Percentiles rank a stretch among this genome's conserved stretches.
phyloP scores from a whole-genome alignment of 1,139 yeast genomes.

The Yamadazyma pseudoaaseri region DNA sequence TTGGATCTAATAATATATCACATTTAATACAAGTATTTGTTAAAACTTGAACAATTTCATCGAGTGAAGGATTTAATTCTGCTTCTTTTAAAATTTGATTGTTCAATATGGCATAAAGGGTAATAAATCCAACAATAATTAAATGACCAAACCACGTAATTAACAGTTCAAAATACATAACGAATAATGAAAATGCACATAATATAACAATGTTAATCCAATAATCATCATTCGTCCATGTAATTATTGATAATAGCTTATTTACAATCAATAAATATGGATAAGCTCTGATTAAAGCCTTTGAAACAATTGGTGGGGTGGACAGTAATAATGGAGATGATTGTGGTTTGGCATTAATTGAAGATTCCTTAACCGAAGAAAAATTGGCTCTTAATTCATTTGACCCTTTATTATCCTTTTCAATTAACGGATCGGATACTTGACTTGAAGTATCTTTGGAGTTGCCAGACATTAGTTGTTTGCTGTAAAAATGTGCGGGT shows the following conservation, averaged over 20 bases:
- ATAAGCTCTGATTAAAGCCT: constrained; percentile 76
- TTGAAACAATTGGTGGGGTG: constrained; percentile 90
- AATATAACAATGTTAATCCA: constrained; percentile 73
- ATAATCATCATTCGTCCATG: constrained; percentile 89
- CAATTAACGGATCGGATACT: background rate
- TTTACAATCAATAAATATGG: constrained; percentile 78
- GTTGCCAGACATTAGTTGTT: background rate
- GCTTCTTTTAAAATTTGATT: constrained; percentile 52
- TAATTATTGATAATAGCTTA: constrained; percentile 64
- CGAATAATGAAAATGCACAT: constrained; percentile 54
- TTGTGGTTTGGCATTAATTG: constrained; percentile 31
- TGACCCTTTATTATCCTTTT: background rate
- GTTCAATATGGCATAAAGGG: constrained; percentile 64
- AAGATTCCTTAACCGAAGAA: constrained; percentile 6
- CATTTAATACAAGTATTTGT: constrained; percentile 74
- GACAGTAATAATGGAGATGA: constrained; percentile 68
- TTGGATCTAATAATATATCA: constrained; percentile 74
- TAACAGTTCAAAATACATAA: constrained; percentile 70
- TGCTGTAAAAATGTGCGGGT: background rate
- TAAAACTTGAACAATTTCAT: constrained; percentile 81
- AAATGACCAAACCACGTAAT: constrained; percentile 81
- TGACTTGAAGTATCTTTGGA: background rate
- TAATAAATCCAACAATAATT: constrained; percentile 63
- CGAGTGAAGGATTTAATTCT: constrained; percentile 73
- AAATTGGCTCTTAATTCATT: constrained; percentile 13